A percentile compares a stretch with the other conserved stretches of the same genome.
Evolutionary conservation across 2,329 filamentous ascomycete species (phyloP).

Genomic region (Cephalotrichum gorgonifer): DNA sequence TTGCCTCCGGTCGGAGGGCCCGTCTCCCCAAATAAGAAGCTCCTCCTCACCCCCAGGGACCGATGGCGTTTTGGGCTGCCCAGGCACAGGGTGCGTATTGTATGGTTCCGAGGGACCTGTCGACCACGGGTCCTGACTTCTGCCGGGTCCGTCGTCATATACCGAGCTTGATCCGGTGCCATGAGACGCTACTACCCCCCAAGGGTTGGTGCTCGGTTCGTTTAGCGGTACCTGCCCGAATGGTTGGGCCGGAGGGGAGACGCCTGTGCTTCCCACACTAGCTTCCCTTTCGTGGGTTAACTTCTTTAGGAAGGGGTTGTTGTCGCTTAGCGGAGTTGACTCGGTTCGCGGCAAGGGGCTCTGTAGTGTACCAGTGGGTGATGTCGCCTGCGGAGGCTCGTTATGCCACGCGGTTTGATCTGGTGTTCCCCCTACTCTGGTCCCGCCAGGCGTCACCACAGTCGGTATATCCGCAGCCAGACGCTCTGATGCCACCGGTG

Average conservation of each 20-base stretch:
- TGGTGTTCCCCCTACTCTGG: neutral
- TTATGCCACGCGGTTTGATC: neutral
- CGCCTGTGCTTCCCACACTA: conserved; percentile 7
- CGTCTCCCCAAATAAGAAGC: conserved; percentile 2
- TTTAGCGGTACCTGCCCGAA: conserved; percentile 31
- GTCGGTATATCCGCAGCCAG: neutral
- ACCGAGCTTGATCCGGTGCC: conserved; percentile 18
- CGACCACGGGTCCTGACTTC: conserved; percentile 18
- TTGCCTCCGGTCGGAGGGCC: neutral
- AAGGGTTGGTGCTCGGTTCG: conserved; percentile 33
- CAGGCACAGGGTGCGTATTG: neutral
- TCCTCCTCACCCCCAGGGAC: neutral
- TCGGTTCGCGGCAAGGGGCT: neutral
- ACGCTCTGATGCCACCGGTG: neutral
- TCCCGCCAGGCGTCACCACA: neutral
- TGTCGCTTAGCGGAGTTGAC: conserved; percentile 20
- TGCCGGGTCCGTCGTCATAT: conserved; percentile 18
- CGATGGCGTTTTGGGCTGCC: neutral
- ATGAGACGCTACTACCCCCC: conserved; percentile 22
- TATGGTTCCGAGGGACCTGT: neutral
- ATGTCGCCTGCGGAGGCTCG: neutral
- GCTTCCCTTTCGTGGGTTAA: conserved; percentile 17
- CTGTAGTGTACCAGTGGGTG: neutral
- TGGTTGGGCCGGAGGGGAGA: conserved; percentile 18
- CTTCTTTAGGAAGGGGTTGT: conserved; percentile 44